Percentiles rank a stretch among this genome's conserved stretches.
These are phyloP conservation scores for Physcomitrellopsis africana DNA, from an alignment of 225 moss, liverwort and hornwort genomes.

Conservation along the genomic window DNA sequence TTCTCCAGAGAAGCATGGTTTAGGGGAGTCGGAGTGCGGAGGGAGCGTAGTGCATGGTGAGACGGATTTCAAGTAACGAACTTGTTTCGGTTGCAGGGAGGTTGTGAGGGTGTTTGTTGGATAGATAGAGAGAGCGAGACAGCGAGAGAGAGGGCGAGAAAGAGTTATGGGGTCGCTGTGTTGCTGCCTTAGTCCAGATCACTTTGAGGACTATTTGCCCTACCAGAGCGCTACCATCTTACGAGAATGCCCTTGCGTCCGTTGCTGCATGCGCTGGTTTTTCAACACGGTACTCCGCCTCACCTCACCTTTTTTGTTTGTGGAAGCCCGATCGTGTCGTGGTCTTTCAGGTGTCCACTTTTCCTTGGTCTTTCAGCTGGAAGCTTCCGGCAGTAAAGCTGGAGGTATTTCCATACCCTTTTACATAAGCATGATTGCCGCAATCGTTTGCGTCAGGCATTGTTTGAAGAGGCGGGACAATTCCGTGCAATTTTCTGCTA, in stretches of 20 bases:
- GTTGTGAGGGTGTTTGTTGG: not conserved
- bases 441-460: too few species aligned
- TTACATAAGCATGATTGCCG: too few species aligned
- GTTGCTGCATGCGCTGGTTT: slow-evolving; percentile 86
- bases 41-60: not conserved
- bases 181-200: slow-evolving; percentile 80
- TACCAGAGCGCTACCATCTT: slow-evolving; percentile 66
- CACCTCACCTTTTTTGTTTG: not conserved
- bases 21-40: too few species aligned
- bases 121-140: not conserved
- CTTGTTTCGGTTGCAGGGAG: not conserved
- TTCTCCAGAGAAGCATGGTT: too few species aligned
- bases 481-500: too few species aligned
- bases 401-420: not conserved
- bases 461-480: too few species aligned
- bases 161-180: slow-evolving; percentile 68
- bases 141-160: not conserved
- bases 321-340: not conserved
- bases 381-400: not conserved
- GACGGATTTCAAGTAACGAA: not conserved
- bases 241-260: slow-evolving; percentile 76
- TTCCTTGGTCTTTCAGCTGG: not conserved
- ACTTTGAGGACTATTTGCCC: slow-evolving; percentile 74
- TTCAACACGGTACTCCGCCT: slow-evolving; percentile 63
- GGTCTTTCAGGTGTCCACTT: slow-evolving; percentile 2